Evolutionary conservation across 192 early-diverging fungal genomes (phyloP), one percentile per base, ranked within the genome.

Genomic region (Physocladia obscura): DNA sequence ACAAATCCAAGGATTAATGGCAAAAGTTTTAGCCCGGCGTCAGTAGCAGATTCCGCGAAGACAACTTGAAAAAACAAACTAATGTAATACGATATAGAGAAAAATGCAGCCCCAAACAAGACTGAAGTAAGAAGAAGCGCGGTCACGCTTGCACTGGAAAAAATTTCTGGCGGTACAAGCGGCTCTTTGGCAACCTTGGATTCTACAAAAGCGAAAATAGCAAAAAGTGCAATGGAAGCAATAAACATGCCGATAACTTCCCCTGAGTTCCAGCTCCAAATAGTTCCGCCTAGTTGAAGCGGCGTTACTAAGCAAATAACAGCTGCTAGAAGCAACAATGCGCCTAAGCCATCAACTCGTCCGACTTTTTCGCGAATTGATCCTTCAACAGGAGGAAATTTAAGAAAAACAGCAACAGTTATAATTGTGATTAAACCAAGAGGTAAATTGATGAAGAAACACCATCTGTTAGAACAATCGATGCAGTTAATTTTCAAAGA

Each of bases 1-100:
- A 93, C 88, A 26, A 91, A 81, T 17, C 91, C 90, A 3, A 88
- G 49, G 19, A 94, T 85, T 52, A 91, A 85, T 0, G 93, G 91
- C 58, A 96, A 77, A 52, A 89, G 74, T 40, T 90, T 81, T 17
- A 93, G 65, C 44, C 94, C 94, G 2, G 92, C 86, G 8, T 81
- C 74, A 2, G 91, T 94, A 0, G 94, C 90, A 15, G 76, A 69
- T 34, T 88, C 84, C 26, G 83, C 89, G 56, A 87, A 81, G 29
- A 93, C 89, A 38, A 95, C 79, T 77, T 93, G 87, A 76, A 92
- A 91, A 73, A 85, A 94, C 50, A 88, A 71, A 15, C 40, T 49
- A 26, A 70, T 70, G 39, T 61, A 70, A 49, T 61, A 70, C 4
- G 22, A 19, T 4, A 21, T 5, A 8, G 57, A n/a, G 22, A 70